phyloP scores from a whole-genome alignment of 164 flowering plant genomes.

The Umbellularia californica region DNA sequence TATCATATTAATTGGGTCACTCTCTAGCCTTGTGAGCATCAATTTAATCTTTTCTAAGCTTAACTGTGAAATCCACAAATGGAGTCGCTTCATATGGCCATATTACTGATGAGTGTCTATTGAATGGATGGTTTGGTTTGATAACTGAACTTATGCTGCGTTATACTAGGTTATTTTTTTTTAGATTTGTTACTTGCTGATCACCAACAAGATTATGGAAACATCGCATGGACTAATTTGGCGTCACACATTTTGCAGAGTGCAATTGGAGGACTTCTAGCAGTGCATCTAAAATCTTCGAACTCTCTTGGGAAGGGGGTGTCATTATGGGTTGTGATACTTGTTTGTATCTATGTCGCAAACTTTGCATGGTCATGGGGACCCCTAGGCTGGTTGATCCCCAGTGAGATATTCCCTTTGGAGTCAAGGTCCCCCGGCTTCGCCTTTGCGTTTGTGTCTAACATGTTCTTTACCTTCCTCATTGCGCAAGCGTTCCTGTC shows the following conservation, averaged over 20 bases:
- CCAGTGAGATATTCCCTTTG: conserved; percentile 56
- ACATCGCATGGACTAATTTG: too few species aligned
- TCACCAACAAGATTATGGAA: too few species aligned
- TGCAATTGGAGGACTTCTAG: conserved; percentile 29
- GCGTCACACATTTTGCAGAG: conserved; percentile 12
- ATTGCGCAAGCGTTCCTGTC: conserved; percentile 73
- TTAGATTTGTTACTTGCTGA: too few species aligned
- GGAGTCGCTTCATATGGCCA: too few species aligned
- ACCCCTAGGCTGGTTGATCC: conserved; percentile 63
- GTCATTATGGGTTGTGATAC: conserved; percentile 34
- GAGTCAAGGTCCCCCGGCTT: conserved; percentile 59
- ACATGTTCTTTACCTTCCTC: conserved; percentile 69
- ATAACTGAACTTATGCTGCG: too few species aligned
- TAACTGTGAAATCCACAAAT: too few species aligned
- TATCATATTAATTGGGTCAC: too few species aligned
- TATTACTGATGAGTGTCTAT: too few species aligned
- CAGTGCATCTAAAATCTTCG: too few species aligned
- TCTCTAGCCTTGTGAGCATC: too few species aligned
- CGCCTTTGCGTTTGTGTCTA: conserved; percentile 58
- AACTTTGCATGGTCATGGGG: conserved; percentile 73
- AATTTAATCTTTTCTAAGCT: too few species aligned
- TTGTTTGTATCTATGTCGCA: conserved; percentile 46
- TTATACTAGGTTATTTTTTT: conserved; percentile 11
- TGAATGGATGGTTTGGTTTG: too few species aligned
- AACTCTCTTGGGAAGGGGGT: conserved; percentile 15